Percentiles rank a stretch among this genome's conserved stretches.
phyloP scores from a whole-genome alignment of 2,329 filamentous ascomycete genomes.

The Lachnellula cervina region DNA sequence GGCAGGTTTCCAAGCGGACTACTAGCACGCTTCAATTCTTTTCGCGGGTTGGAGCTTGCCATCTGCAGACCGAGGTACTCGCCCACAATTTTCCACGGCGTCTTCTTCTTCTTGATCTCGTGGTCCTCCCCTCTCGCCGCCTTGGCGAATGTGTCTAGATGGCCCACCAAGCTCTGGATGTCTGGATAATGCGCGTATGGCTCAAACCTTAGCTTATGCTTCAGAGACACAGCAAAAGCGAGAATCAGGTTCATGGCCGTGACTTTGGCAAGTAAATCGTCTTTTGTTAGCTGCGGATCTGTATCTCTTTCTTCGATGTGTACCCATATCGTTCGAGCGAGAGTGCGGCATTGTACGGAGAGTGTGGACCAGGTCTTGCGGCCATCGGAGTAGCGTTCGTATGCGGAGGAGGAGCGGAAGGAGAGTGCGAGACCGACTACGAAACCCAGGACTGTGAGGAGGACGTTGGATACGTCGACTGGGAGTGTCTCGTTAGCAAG shows the following conservation, averaged over 20 bases:
- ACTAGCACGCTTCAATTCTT: conserved; percentile 67
- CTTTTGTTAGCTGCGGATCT: conserved; percentile 46
- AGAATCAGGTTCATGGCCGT: conserved; percentile 67
- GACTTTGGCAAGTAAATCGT: conserved; percentile 65
- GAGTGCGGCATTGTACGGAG: conserved; percentile 57
- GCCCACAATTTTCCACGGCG: conserved; percentile 56
- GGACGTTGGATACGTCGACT: conserved; percentile 58
- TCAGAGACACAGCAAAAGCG: conserved; percentile 71
- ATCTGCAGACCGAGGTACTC: conserved; percentile 74
- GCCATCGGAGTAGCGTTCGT: conserved; percentile 64
- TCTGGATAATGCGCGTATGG: conserved; percentile 75
- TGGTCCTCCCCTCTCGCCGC: conserved; percentile 43
- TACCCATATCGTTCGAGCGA: conserved; percentile 80
- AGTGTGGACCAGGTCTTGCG: conserved; percentile 59
- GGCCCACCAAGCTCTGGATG: conserved; percentile 61
- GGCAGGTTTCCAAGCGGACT: conserved; percentile 78
- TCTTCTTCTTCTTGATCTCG: conserved; percentile 27
- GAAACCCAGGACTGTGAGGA: conserved; percentile 75
- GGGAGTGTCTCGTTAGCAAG: conserved; percentile 1
- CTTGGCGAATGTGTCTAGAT: conserved; percentile 71
- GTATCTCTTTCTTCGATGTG: conserved; percentile 57
- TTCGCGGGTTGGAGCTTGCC: conserved; percentile 72
- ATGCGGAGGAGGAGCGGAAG: conserved; percentile 72
- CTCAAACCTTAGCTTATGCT: conserved; percentile 80
- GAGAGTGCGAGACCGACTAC: conserved; percentile 74